These are phyloP conservation scores for Trichoderma hamatum DNA, from an alignment of 2,329 filamentous ascomycete genomes.

Conservation along the genomic window DNA sequence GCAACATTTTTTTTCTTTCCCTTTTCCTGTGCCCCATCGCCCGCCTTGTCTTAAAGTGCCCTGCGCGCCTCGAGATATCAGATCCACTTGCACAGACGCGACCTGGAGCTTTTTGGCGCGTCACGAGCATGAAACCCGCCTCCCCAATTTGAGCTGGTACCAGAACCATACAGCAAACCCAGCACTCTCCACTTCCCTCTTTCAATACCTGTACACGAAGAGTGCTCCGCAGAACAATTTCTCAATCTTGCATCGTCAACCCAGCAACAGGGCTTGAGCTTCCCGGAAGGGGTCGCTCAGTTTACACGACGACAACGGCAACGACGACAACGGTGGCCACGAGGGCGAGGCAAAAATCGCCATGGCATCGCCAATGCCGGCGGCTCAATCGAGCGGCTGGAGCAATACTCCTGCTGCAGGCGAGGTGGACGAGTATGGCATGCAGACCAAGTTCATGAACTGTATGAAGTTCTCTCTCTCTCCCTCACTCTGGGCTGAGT, in stretches of 20 bases:
- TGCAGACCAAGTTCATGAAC: slow-evolving; percentile 67
- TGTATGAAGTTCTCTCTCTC: slow-evolving; percentile 51
- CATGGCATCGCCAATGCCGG: slow-evolving; percentile 48
- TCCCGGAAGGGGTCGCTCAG: slow-evolving; percentile 14
- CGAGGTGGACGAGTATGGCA: slow-evolving; percentile 50
- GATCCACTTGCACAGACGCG: slow-evolving; percentile 37
- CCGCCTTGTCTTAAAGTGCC: slow-evolving; percentile 8
- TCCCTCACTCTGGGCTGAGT: slow-evolving; percentile 1
- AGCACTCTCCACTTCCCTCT: slow-evolving; percentile 26
- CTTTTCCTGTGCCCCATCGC: background rate
- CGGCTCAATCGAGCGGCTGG: slow-evolving; percentile 39
- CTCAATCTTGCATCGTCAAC: slow-evolving; percentile 15
- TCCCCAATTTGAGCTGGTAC: slow-evolving; percentile 37
- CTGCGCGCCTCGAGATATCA: slow-evolving; percentile 17
- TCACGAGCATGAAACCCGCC: slow-evolving; percentile 47
- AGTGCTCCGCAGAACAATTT: background rate
- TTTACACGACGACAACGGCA: slow-evolving; percentile 10
- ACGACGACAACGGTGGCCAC: background rate
- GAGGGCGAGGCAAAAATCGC: slow-evolving; percentile 29
- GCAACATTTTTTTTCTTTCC: background rate
- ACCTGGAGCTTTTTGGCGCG: slow-evolving; percentile 39
- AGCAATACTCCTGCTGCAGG: slow-evolving; percentile 38
- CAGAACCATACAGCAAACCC: slow-evolving; percentile 12
- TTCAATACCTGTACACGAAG: background rate
- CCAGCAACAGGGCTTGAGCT: slow-evolving; percentile 24